Evolutionary conservation across 768 basidiomycete species (phyloP).

Genomic region (Termitomyces sp.): DNA sequence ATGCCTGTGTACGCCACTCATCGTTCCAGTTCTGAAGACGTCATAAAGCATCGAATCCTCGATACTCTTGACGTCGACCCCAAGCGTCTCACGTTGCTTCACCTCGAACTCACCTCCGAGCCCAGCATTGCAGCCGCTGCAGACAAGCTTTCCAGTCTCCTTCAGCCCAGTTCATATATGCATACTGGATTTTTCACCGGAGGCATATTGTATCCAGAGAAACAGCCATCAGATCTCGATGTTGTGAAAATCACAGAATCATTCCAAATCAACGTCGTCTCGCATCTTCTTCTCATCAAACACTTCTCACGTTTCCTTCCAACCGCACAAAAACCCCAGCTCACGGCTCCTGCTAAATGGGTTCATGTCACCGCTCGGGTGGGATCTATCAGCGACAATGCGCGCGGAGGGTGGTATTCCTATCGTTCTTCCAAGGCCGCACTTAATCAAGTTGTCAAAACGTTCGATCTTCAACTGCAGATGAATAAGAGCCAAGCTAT

Average conservation of each 20-base stretch:
- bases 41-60: slow-evolving; percentile 36
- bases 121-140: slow-evolving; percentile 45
- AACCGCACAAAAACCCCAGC: slow-evolving; percentile 13
- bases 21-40: slow-evolving; percentile 30
- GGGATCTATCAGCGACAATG: slow-evolving; percentile 55
- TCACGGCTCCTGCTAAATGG: slow-evolving; percentile 42
- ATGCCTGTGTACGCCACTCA: slow-evolving; percentile 54
- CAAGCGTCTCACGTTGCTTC: slow-evolving; percentile 38
- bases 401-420: slow-evolving; percentile 56
- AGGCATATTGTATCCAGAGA: slow-evolving; percentile 52
- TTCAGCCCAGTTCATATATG: slow-evolving; percentile 36
- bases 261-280: slow-evolving; percentile 54
- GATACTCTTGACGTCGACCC: slow-evolving; percentile 38
- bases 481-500: slow-evolving; percentile 42
- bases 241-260: slow-evolving; percentile 32
- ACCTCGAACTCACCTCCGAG: slow-evolving; percentile 48
- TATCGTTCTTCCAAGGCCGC: slow-evolving; percentile 60
- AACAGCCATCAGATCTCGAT: slow-evolving; percentile 43
- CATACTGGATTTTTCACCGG: slow-evolving; percentile 53
- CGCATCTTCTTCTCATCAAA: slow-evolving; percentile 57
- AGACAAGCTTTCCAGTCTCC: slow-evolving; percentile 27
- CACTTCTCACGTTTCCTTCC: slow-evolving; percentile 59
- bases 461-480: slow-evolving; percentile 50
- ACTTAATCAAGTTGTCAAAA: slow-evolving; percentile 58
- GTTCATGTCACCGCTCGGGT: slow-evolving; percentile 56